Percentiles rank a stretch among this genome's conserved stretches.
Conservation (phyloP, 163 green algal species). For the Prototheca cutis region DNA sequence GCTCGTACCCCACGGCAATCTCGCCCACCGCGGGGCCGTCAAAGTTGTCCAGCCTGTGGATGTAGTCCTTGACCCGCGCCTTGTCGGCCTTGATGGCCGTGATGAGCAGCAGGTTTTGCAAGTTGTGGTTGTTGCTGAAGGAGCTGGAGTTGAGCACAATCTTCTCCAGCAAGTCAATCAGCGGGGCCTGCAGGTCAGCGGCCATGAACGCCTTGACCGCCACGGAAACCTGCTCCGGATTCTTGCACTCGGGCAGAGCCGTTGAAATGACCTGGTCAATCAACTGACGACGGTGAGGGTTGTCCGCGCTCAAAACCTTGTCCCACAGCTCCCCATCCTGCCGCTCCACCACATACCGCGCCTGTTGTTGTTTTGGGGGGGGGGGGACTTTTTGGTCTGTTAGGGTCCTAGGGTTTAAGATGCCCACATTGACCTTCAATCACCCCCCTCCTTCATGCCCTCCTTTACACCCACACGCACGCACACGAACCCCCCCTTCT, state of each 20-base stretch:
- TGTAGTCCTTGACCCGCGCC: conserved; percentile 92
- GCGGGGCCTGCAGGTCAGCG: conserved; percentile 85
- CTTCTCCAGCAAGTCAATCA: conserved; percentile 99
- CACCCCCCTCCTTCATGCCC: too few species aligned
- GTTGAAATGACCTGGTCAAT: conserved; percentile 97
- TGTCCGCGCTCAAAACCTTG: conserved; percentile 82
- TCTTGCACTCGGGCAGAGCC: conserved; percentile 92
- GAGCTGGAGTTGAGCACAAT: conserved; percentile 96
- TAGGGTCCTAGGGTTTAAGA: too few species aligned
- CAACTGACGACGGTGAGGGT: conserved; percentile 72
- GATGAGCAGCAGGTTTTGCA: conserved; percentile 89
- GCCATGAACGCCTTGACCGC: conserved; percentile 99
- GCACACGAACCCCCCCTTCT: too few species aligned
- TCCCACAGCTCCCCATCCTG: conserved; percentile 83
- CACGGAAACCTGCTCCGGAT: conserved; percentile 90
- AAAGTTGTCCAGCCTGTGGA: conserved; percentile 97
- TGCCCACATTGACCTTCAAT: too few species aligned
- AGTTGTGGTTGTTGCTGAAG: conserved; percentile 98
- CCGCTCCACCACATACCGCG: conserved; percentile 91
- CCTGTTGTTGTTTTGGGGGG: conserved; percentile 13
- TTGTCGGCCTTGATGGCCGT: conserved; percentile 90
- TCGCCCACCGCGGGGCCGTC: conserved; percentile 77
- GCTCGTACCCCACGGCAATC: conserved; percentile 81
- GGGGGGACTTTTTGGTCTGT: not conserved
- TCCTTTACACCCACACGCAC: too few species aligned